Base-by-base conservation (phyloP, 2,329 filamentous ascomycete species). In the Fusarium nygamai region DNA sequence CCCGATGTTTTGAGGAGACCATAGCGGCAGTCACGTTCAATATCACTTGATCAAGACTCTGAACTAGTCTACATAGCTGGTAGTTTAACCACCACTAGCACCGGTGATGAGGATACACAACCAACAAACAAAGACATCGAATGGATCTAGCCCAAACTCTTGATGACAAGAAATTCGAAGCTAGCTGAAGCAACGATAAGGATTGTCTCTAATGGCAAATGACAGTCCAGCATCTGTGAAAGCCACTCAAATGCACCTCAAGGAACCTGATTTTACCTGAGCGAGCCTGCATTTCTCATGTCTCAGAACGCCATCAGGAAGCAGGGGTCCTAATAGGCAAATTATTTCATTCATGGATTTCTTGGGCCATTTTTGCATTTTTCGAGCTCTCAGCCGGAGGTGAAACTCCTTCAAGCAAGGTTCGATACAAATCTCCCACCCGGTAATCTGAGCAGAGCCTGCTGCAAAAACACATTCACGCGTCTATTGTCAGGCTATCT, bases 71-170 rank as follows among this genome's bases (percentile, higher is more conserved):
- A 24, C 41, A 17, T 17, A 75, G 61, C 72, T 73, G 69, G 58
- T 44, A 59, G 62, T 66, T 72, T 66, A 61, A 73, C 48, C 60
- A 74, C 60, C 71, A 48, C 60, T 60, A 56, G 43, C 50, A 44
- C 64, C 54, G 61, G 56, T 44, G 64, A 73, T 59, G 58, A 67
- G 29, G 60, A 47, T 46, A 39, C 41, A 71, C 61, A 69, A 60
- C 72, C 64, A 74, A 67, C 72, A 63, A 36, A 71, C 68, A n/a
- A 57, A 74, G 72, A 74, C 72, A 75, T 75, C 60, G 47, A 50
- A 58, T 39, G 33, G 57, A 59, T 62, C 64, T 62, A 48, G 71
- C 48, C 68, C 62, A 36, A 31, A n/a, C 27, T 64, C 54, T 60
- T 51, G 48, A 29, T 29, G 44, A 34, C 27, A 60, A 51, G 43